Base-by-base conservation (phyloP, 768 basidiomycete species). In the Coprinopsis strossmayeri region DNA sequence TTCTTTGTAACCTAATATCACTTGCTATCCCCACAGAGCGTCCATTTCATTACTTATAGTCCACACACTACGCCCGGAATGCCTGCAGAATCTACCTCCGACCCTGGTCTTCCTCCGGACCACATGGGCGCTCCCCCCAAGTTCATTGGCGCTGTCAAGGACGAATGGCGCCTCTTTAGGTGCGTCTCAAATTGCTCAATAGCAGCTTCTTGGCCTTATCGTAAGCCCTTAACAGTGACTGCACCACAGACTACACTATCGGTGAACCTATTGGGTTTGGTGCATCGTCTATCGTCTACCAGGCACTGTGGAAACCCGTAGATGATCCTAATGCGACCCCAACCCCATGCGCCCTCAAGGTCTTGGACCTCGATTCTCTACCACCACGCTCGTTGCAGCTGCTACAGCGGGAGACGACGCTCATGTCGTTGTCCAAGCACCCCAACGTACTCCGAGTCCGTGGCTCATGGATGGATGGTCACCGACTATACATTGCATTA, bases 371-470 rank as follows among this genome's bases (percentile, higher is more conserved):
- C 37, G 91, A 94, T 61, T 70, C 77, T 12, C 76, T 94, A 30
- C 81, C 86, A 0, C 84, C 73, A 0, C 74, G 73, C 34, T 79
- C 88, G 0, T 71, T 91, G n/a, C 69, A 75, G 5, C 79, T 89
- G 20, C 73, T 91, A 15, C 83, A 84, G 56, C 76, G 88, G 43
- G 91, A 95, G 66, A 93, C 92, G 0, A 87, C 88, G 41, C 74
- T 94, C 28, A 94, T 94, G 91, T 91, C 89, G 1, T 76, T 94
- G 3, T 87, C 82, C 10, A 94, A 94, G 57, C 91, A 93, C 52
- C 89, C 90, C n/a, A 91, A 94, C 55, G 91, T 94, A 17, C 73
- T 94, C 11, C 87, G 91, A 49, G 91, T 95, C 2, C 83, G 91
- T 55, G 91, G 91, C 15, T 84, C 84, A 13, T 95, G 92, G 92